Conservation (phyloP, 2,329 filamentous ascomycete genomes). For the Neonectria punicea region DNA sequence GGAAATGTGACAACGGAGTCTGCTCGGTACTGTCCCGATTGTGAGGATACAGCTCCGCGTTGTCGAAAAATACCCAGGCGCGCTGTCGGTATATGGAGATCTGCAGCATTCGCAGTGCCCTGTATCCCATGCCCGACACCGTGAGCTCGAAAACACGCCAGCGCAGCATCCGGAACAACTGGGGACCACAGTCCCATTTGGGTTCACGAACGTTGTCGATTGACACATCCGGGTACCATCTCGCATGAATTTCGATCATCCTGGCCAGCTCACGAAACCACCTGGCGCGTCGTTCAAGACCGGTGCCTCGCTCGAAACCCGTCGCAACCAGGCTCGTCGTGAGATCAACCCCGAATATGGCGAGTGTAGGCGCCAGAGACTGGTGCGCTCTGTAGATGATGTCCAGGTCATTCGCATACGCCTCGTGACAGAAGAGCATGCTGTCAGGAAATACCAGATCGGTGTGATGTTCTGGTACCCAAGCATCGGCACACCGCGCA, state of each 20-base stretch:
- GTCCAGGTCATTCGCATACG: background rate
- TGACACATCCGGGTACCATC: background rate
- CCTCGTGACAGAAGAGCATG: background rate
- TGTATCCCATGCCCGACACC: background rate
- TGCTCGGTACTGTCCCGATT: background rate
- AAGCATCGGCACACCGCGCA: background rate
- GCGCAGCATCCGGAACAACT: background rate
- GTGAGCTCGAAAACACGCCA: background rate
- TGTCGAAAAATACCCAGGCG: background rate
- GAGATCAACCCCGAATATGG: background rate
- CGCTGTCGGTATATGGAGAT: background rate
- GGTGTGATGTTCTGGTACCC: background rate
- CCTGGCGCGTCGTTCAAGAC: background rate
- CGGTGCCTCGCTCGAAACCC: background rate
- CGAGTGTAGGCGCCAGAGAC: background rate
- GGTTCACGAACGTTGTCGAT: background rate
- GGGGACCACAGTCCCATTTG: background rate
- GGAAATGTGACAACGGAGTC: background rate
- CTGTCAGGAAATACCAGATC: background rate
- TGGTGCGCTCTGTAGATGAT: background rate
- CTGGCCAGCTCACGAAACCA: background rate
- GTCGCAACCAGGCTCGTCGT: background rate
- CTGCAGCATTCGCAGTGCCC: background rate
- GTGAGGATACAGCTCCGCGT: background rate
- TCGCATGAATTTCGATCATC: background rate